A percentile compares a stretch with the other conserved stretches of the same genome.
Conservation (phyloP, 192 early-diverging fungal species). For the Umbelopsis sp. region DNA sequence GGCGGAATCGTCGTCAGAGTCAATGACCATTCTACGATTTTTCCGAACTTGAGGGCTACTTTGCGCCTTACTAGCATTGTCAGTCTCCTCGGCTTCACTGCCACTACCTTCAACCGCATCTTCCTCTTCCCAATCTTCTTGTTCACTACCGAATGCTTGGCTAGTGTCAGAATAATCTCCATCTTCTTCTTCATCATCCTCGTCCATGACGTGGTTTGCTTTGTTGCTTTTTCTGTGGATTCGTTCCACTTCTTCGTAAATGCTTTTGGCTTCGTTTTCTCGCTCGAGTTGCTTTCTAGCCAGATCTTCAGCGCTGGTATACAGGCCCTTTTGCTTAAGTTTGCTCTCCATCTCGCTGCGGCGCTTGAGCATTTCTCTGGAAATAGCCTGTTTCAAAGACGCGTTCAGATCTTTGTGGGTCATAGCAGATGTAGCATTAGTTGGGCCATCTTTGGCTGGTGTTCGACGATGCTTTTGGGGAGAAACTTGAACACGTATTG, state of each 20-base stretch:
- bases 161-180: background rate
- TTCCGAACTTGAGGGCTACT: background rate
- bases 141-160: background rate
- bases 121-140: constrained; percentile 17
- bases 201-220: background rate
- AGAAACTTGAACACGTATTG: constrained; percentile 1
- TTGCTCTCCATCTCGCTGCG: constrained; percentile 27
- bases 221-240: background rate
- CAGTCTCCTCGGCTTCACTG: constrained; percentile 5
- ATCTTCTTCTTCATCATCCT: background rate
- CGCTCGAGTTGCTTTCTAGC: constrained; percentile 17
- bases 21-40: background rate
- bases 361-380: constrained; percentile 21
- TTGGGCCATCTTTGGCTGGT: constrained; percentile 2
- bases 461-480: background rate
- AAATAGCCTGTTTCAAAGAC: constrained; percentile 21
- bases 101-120: constrained; percentile 17
- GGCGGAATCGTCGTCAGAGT: constrained; percentile 12
- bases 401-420: constrained; percentile 24
- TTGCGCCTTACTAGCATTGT: background rate
- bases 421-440: background rate
- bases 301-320: constrained; percentile 18
- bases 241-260: constrained; percentile 19
- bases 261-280: constrained; percentile 23
- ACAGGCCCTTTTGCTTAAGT: constrained; percentile 13